Base-by-base conservation (phyloP, 148 eudicot species). In the Persicaria maculosa region DNA sequence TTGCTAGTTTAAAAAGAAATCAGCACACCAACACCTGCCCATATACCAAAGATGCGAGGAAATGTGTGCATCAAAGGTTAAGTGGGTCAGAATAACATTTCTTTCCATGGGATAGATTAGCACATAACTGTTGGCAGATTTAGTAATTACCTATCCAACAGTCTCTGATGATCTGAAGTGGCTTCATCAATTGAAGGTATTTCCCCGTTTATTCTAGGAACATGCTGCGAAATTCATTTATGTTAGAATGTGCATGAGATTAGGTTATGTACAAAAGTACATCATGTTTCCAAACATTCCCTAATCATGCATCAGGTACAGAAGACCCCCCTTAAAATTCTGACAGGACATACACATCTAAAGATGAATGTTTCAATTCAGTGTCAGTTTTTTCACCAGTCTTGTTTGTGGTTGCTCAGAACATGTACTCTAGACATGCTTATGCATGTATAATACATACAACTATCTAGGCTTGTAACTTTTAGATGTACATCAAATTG, bases 121-220 rank as follows among this genome's bases (percentile, higher is more conserved):
- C 20, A 43, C 6, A 65, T 15, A 8, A 11, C 36, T 45, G 15
- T 46, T 5, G 19, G 2, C 9, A 15, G 47, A 25, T 10, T 25
- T 19, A 62, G 68, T 31, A 62, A 62, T 31, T 84, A 91, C 96
- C 98, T 94, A 79, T 91, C 89, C 44, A 90, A 78, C 76, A 94
- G 85, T 83, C 98, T 88, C 80, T 94, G 98, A 85, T 94, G 96
- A 81, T 91, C 98, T 75, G 97, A 86, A 78, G 92, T 90, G 57
- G 89, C 98, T 79, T 91, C 98, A 82, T 94, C 93, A 78, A 86
- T 76, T 69, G 98, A 90, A 84, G 98, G 98, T 81, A 94, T 90
- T 72, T 94, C 97, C 69, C 98, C 98, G 86, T 94, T 94, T 81
- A 92, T 92, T 81, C 88, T 85, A 50, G 98, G 98, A 74, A 94